Conservation (phyloP, 2,329 filamentous ascomycete species). For the Metarhizium brunneum region DNA sequence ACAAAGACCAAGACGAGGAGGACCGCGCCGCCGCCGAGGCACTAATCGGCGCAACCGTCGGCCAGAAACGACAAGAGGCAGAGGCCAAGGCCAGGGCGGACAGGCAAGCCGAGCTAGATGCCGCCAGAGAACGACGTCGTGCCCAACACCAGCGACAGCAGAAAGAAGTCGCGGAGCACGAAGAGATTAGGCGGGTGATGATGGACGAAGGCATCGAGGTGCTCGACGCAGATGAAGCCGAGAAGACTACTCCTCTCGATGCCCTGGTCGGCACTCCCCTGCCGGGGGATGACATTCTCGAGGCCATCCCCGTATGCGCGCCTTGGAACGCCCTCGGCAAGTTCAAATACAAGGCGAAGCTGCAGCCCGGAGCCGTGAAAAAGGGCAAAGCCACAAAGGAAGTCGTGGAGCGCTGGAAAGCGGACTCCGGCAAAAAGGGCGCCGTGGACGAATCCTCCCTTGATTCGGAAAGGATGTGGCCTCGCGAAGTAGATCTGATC, state of each 20-base stretch:
- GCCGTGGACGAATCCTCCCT: constrained; percentile 50
- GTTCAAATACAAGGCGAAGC: constrained; percentile 89
- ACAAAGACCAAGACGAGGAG: constrained; percentile 90
- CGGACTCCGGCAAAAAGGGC: constrained; percentile 48
- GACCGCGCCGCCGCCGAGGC: constrained; percentile 76
- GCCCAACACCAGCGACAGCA: constrained; percentile 74
- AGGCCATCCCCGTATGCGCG: constrained; percentile 54
- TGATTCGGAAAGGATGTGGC: constrained; percentile 72
- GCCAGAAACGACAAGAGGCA: constrained; percentile 57
- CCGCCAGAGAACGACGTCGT: constrained; percentile 63
- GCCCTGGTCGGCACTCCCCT: constrained; percentile 68
- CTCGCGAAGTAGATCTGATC: constrained; percentile 75
- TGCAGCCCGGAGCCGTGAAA: constrained; percentile 83
- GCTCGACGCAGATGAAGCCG: constrained; percentile 50
- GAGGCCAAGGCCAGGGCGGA: constrained; percentile 63
- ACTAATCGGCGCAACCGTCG: constrained; percentile 69
- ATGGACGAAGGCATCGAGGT: constrained; percentile 50
- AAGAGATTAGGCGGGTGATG: constrained; percentile 55
- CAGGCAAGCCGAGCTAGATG: constrained; percentile 54
- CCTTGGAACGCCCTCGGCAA: constrained; percentile 54
- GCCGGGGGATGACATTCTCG: constrained; percentile 73
- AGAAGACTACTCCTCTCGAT: constrained; percentile 50
- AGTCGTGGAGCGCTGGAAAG: constrained; percentile 72
- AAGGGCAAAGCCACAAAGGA: constrained; percentile 93
- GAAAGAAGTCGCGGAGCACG: constrained; percentile 65